Conservation (phyloP, 345 rosid genomes). For the Salix viminalis region DNA sequence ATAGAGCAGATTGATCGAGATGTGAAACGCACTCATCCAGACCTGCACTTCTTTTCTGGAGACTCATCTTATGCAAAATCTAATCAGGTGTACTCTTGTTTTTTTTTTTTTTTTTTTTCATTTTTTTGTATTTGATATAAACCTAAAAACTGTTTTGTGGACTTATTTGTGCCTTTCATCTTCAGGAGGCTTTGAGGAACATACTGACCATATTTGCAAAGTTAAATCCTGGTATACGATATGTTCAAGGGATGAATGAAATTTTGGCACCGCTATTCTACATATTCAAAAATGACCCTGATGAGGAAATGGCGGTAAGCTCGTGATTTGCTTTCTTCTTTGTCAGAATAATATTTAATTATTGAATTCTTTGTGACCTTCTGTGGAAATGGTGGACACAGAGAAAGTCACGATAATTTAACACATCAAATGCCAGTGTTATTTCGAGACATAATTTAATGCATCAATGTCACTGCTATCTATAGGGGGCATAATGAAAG, state of each 20-base stretch:
- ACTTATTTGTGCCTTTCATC: conserved; percentile 15
- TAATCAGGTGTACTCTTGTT: conserved; percentile 58
- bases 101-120: neutral
- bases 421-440: neutral
- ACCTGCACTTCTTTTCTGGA: conserved; percentile 87
- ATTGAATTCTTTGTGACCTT: neutral
- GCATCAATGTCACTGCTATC: neutral
- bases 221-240: conserved; percentile 95
- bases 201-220: conserved; percentile 78
- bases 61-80: conserved; percentile 69
- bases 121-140: neutral
- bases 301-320: conserved; percentile 64
- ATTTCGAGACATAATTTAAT: neutral
- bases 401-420: neutral
- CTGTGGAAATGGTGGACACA: neutral
- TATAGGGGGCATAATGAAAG: neutral
- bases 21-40: conserved; percentile 96
- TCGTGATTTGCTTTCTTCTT: neutral
- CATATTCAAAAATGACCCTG: conserved; percentile 77
- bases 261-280: conserved; percentile 86
- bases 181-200: conserved; percentile 79
- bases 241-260: conserved; percentile 99
- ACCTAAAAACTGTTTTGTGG: conserved; percentile 16
- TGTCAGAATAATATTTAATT: neutral
- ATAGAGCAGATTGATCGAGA: conserved; percentile 95